Base-by-base conservation (phyloP, 208 protist genomes). In the Herpetomonas samuelpessoai region DNA sequence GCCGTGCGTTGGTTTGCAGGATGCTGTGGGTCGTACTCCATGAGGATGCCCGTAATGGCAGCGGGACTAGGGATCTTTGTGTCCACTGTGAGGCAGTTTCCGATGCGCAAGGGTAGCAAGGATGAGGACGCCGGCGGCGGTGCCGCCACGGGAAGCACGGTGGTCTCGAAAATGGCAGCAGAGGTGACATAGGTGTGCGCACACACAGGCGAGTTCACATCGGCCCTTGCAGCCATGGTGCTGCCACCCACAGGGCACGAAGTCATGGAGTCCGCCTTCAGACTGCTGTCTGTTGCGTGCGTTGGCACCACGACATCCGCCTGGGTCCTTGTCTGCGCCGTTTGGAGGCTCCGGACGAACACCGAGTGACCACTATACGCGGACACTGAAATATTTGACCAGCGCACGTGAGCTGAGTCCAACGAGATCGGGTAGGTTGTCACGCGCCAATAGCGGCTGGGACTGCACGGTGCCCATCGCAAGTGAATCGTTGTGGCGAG, bases 381-480 rank as follows among this genome's bases (percentile, higher is more conserved):
- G 16, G 35, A 7, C 7, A 41, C 7, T 16, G 7, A 16, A 16
- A 41, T 41, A 41, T 41, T 41, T 7, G 10, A 18, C 35, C 7
- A 16, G 35, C 35, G 35, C 7, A 41, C 10, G 35, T 18, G 10
- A 41, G 35, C 16, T 41, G 7, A 7, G 35, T 41, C 35, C 10
- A 7, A 18, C 35, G 35, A 16, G 35, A 41, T 41, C 35, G 10
- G 7, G 35, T 41, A 16, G 35, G 16, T 18, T 19, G 52, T 54
- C 26, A 83, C 57, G 47, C 76, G 59, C 76, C 76, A 83, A 19
- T 72, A 63, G 28, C 76, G 61, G 30, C 62, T 68, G 27, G 67
- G 65, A 10, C 38, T 26, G 47, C 49, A 7, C 12, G 29, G 46
- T n/a, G 78, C 50, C 35, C 68, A 60, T 24, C 47, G 18, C 19